Base-by-base conservation (phyloP, 257 asterid species). In the Fraxinus quadrangulata region DNA sequence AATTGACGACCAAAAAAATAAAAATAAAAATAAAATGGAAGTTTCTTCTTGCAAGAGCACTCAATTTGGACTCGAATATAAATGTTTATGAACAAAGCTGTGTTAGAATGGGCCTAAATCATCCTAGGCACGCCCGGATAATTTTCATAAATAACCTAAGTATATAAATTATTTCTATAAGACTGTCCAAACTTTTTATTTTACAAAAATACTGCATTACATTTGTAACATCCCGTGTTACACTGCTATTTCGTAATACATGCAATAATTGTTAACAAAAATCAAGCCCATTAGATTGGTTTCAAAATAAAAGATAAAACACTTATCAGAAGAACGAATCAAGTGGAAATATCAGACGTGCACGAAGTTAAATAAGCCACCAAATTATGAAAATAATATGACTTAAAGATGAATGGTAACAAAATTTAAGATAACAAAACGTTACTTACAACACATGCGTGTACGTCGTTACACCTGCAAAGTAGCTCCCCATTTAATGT, bases 391-490 rank as follows among this genome's bases (percentile, higher is more conserved):
- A 40, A 40, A 11, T 40, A 10, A 40, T 11, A 11, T 11, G 12
- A 10, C 49, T 40, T 40, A 40, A 40, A 40, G 49, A 40, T 40
- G 14, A 40, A 40, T 40, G 14, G 14, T 40, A 10, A 40, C 3
- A 40, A 40, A 2, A 40, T 40, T 40, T 40, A 40, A 8, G 12
- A 10, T 10, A 40, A 40, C 14, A 40, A 2, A 40, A 13, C 16
- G 6, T 23, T 26, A 80, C 93, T 85, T 75, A 86, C 91, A 79
- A 61, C 73, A 83, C 97, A 91, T 19, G 95, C 86, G 72, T 87
- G 90, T 9, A 93, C 86, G 70, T 91, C 90, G 10, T 89, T 78
- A 87, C 93, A 83, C 6, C 92, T 86, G 71, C 98, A 93, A 67
- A 93, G 81, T 8, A 90, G 89, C 82, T 87, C 90, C 72, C 98